Evolutionary conservation across 805 yeast genomes (phyloP).

Genomic region (Kodamaea neixiangensis): DNA sequence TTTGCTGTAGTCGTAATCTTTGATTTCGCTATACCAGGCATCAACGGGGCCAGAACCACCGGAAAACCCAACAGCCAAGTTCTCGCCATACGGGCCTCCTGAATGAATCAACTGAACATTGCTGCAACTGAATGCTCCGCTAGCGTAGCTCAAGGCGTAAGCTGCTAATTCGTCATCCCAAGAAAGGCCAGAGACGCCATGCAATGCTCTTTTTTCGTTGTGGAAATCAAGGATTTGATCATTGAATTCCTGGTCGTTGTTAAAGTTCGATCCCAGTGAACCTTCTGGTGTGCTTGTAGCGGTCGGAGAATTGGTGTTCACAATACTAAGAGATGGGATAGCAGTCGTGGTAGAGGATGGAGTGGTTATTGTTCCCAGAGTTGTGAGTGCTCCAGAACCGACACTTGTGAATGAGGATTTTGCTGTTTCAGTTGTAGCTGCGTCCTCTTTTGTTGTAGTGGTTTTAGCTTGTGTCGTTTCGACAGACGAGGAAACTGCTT

Average conservation of each 20-base stretch:
- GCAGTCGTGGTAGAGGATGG: conserved; percentile 12
- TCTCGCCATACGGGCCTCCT: conserved; percentile 41
- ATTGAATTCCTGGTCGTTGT: conserved; percentile 23
- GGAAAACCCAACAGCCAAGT: conserved; percentile 40
- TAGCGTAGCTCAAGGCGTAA: conserved; percentile 35
- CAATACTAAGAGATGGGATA: not conserved
- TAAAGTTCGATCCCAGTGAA: conserved; percentile 10
- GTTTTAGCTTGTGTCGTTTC: not conserved
- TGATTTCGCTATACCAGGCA: conserved; percentile 45
- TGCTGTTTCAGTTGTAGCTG: not conserved
- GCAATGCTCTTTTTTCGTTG: conserved; percentile 33
- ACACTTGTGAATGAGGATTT: not conserved
- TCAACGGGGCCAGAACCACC: conserved; percentile 31
- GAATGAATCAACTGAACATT: conserved; percentile 34
- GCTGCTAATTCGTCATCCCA: conserved; percentile 35
- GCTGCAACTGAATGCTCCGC: conserved; percentile 32
- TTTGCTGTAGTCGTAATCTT: conserved; percentile 26
- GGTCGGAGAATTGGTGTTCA: not conserved
- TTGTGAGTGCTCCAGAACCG: not conserved
- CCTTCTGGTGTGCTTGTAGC: conserved; percentile 13
- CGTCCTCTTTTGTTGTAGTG: not conserved
- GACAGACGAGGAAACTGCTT: not conserved
- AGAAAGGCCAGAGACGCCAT: conserved; percentile 26
- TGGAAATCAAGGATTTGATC: conserved; percentile 34
- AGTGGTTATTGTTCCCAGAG: not conserved